phyloP scores from a whole-genome alignment of 441 rosid species.

The Aquilaria agallochum region DNA sequence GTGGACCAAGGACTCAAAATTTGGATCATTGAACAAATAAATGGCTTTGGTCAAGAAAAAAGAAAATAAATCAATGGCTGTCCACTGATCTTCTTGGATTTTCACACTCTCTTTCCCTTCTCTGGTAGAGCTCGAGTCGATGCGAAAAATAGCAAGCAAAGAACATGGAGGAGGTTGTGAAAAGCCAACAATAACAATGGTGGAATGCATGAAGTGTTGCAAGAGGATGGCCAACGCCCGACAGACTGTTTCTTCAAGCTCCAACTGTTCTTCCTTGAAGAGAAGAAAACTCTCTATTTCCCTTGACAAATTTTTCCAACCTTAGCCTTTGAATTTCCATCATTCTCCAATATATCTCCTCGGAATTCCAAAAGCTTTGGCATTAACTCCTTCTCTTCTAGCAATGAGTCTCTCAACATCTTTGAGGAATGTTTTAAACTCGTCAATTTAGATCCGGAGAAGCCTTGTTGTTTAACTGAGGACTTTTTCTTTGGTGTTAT shows the following conservation, averaged over 20 bases:
- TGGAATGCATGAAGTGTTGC: constrained; percentile 18
- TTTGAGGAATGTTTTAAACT: constrained; percentile 24
- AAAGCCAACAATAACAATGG: constrained; percentile 22
- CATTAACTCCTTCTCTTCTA: constrained; percentile 30
- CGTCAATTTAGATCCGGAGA: constrained; percentile 51
- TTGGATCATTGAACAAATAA: constrained; percentile 4
- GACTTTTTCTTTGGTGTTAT: too few relatives aligned
- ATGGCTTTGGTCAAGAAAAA: too few relatives aligned
- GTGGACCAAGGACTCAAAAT: background rate
- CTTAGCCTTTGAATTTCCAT: constrained; percentile 13
- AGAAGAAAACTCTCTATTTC: constrained; percentile 25
- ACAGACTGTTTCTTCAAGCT: constrained; percentile 23
- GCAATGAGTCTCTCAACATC: constrained; percentile 28
- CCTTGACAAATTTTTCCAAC: background rate
- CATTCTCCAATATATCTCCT: constrained; percentile 20
- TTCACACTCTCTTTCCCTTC: too few relatives aligned
- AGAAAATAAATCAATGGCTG: too few relatives aligned
- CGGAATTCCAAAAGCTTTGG: constrained; percentile 9
- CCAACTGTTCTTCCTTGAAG: constrained; percentile 28
- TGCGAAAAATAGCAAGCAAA: background rate
- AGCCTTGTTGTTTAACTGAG: too few relatives aligned
- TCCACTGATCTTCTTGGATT: too few relatives aligned
- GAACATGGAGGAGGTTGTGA: background rate
- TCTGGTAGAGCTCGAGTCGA: too few relatives aligned
- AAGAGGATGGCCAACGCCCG: constrained; percentile 23